These are phyloP conservation scores for Rhipidocladum racemiflorum DNA, from an alignment of 176 grass and related monocot species.

Conservation along the genomic window DNA sequence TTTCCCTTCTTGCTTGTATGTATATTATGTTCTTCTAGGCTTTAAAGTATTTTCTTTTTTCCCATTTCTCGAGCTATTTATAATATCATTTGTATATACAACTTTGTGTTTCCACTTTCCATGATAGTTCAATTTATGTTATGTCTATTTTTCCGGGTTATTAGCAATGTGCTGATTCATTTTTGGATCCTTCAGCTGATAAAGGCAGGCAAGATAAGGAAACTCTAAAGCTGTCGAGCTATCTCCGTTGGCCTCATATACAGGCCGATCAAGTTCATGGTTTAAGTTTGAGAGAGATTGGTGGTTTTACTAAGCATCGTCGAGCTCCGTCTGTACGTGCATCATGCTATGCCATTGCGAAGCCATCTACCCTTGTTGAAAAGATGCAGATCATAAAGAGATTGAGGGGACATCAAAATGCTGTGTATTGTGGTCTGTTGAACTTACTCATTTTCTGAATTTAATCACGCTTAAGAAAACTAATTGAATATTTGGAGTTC, in stretches of 20 bases:
- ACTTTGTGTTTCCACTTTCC: slow-evolving; percentile 6
- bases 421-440: slow-evolving; percentile 95
- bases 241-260: slow-evolving; percentile 97
- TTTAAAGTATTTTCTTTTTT: neutral
- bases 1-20: slow-evolving; percentile 91
- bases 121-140: neutral
- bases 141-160: neutral
- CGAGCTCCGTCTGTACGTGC: slow-evolving; percentile 90
- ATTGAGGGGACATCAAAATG: slow-evolving; percentile 90
- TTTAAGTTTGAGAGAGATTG: slow-evolving; percentile 92
- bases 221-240: slow-evolving; percentile 46
- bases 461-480: slow-evolving; percentile 10
- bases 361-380: slow-evolving; percentile 90
- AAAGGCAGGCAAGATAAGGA: slow-evolving; percentile 51
- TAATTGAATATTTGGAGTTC: neutral
- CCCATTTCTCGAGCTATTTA: slow-evolving; percentile 5
- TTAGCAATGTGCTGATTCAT: neutral
- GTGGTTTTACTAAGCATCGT: slow-evolving; percentile 84
- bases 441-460: slow-evolving; percentile 30
- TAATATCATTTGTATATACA: slow-evolving; percentile 4
- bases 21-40: neutral
- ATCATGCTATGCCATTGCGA: slow-evolving; percentile 93
- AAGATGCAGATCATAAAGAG: slow-evolving; percentile 98
- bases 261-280: slow-evolving; percentile 89
- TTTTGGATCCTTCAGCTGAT: slow-evolving; percentile 62